Conservation (phyloP, 2,329 filamentous ascomycete species). For the Fusarium citri region DNA sequence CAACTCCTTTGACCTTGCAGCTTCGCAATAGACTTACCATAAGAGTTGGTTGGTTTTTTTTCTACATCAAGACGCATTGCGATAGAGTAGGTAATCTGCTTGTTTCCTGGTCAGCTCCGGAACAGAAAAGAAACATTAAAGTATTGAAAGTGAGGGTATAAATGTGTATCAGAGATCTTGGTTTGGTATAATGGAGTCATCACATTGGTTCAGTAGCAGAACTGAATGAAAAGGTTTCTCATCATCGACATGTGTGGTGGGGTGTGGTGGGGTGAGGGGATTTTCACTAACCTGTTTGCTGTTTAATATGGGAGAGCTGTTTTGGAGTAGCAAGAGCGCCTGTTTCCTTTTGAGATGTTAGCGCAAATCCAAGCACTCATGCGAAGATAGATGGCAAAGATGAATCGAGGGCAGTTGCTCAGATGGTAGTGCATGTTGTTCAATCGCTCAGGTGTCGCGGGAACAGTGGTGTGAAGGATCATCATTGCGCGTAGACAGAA, state of each 20-base stretch:
- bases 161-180: constrained; percentile 65
- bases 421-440: constrained; percentile 85
- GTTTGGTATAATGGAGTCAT: constrained; percentile 75
- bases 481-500: constrained; percentile 57
- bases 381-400: background rate
- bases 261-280: background rate
- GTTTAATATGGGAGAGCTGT: background rate
- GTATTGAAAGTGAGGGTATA: constrained; percentile 34
- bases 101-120: constrained; percentile 23
- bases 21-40: constrained; percentile 29
- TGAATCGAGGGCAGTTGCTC: constrained; percentile 51
- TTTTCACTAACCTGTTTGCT: constrained; percentile 21
- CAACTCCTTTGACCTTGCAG: constrained; percentile 3
- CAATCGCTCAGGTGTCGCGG: constrained; percentile 70
- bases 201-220: constrained; percentile 79
- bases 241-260: constrained; percentile 64
- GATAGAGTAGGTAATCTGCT: background rate
- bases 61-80: no score
- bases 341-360: constrained; percentile 16
- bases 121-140: background rate
- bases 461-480: constrained; percentile 69
- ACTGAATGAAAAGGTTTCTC: constrained; percentile 74
- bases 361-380: background rate
- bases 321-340: constrained; percentile 3
- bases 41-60: background rate